Evolutionary conservation across 2,329 filamentous ascomycete genomes (phyloP).

Genomic region (Pseudogymnoascus sp.): DNA sequence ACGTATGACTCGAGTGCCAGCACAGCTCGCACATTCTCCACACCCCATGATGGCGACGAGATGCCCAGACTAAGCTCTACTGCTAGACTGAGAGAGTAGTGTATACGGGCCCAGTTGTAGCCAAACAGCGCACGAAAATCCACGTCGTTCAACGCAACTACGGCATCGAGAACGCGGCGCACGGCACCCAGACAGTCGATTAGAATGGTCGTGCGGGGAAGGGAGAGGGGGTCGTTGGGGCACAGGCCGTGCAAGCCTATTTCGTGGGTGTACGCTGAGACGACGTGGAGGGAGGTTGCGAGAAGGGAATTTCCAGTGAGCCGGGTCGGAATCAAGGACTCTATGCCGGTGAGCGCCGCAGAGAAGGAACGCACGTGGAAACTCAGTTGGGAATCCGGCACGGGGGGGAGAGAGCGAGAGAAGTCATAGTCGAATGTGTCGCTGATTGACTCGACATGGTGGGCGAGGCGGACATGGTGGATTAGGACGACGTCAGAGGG

Average conservation of each 20-base stretch:
- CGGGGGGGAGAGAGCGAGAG: not conserved
- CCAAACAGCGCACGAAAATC: slow-evolving; percentile 8
- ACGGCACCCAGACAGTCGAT: slow-evolving; percentile 10
- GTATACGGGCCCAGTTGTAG: slow-evolving; percentile 11
- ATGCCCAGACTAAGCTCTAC: slow-evolving; percentile 11
- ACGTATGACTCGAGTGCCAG: slow-evolving; percentile 11
- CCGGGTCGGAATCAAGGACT: slow-evolving; percentile 7
- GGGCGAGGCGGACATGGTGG: slow-evolving; percentile 11
- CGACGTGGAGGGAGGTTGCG: not conserved
- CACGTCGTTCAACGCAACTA: not conserved
- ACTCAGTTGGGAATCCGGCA: slow-evolving; percentile 6
- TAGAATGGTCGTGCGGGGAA: slow-evolving; percentile 10
- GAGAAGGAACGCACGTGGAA: slow-evolving; percentile 11
- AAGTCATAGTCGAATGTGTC: slow-evolving; percentile 11
- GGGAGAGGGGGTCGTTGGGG: slow-evolving; percentile 3
- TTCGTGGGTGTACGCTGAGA: slow-evolving; percentile 11
- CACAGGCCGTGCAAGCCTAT: slow-evolving; percentile 7
- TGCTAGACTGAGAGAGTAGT: slow-evolving; percentile 11
- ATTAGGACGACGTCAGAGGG: slow-evolving; percentile 7
- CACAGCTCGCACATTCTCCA: slow-evolving; percentile 3
- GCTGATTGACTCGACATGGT: slow-evolving; percentile 7
- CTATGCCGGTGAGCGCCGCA: not conserved
- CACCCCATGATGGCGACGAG: slow-evolving; percentile 8
- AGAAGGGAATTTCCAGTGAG: slow-evolving; percentile 6
- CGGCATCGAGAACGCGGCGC: slow-evolving; percentile 6